phyloP scores from a whole-genome alignment of 2,329 filamentous ascomycete genomes.

The Penicillium oxalicum region DNA sequence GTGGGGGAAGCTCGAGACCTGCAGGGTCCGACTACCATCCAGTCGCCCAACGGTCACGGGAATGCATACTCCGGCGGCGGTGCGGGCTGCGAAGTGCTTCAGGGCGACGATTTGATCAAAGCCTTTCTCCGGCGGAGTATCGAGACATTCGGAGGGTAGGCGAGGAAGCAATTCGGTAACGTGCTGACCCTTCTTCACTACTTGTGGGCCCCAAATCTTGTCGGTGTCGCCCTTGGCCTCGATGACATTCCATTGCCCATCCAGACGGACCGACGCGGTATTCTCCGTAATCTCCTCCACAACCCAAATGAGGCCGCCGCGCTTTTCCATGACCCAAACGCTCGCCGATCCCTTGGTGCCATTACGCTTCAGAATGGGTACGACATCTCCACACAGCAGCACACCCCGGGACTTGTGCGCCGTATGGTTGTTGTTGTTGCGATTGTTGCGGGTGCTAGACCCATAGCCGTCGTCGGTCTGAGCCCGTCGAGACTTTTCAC shows the following conservation, averaged over 20 bases:
- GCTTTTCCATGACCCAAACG: constrained; percentile 97
- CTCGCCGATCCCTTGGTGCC: constrained; percentile 87
- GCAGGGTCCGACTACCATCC: constrained; percentile 63
- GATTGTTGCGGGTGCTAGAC: constrained; percentile 46
- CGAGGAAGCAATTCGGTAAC: constrained; percentile 73
- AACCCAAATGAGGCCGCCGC: constrained; percentile 91
- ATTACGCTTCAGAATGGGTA: constrained; percentile 94
- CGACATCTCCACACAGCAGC: constrained; percentile 91
- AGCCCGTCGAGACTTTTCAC: constrained; percentile 46
- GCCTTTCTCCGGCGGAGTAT: constrained; percentile 65
- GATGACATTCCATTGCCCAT: constrained; percentile 69
- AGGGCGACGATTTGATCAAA: constrained; percentile 66
- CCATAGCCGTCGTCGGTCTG: constrained; percentile 54
- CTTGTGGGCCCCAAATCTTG: constrained; percentile 75
- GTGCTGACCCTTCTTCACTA: constrained; percentile 62
- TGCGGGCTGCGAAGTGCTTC: constrained; percentile 79
- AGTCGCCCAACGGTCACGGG: constrained; percentile 75
- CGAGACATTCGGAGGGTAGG: constrained; percentile 65
- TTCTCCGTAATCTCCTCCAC: constrained; percentile 97
- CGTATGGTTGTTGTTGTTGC: constrained; percentile 58
- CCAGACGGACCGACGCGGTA: constrained; percentile 68
- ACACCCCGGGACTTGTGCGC: constrained; percentile 79
- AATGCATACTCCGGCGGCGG: constrained; percentile 69
- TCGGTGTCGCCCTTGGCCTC: constrained; percentile 69
- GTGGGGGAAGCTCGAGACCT: constrained; percentile 90